phyloP scores from a whole-genome alignment of 345 rosid species.

The sweet orange (Citrus sinensis) region DNA sequence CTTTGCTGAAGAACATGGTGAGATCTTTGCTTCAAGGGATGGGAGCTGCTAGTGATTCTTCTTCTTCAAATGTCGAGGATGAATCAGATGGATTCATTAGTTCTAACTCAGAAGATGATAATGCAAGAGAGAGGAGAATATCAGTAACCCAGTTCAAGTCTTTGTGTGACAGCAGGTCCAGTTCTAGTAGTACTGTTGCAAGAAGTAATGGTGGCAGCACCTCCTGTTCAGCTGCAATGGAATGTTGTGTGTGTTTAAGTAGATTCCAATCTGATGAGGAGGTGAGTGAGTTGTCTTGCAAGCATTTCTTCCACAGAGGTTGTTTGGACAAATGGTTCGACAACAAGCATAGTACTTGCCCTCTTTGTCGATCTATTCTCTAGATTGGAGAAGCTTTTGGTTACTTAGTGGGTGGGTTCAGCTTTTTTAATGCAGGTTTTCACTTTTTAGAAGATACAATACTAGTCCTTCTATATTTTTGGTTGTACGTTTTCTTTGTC shows the following conservation, averaged over 20 bases:
- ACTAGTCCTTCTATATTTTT: neutral
- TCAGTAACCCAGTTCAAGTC: slow-evolving; percentile 53
- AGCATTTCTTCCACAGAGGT: slow-evolving; percentile 77
- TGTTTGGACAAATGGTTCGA: slow-evolving; percentile 78
- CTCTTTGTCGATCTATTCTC: slow-evolving; percentile 69
- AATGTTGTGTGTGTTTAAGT: slow-evolving; percentile 76
- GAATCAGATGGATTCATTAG: slow-evolving; percentile 17
- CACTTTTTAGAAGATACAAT: neutral
- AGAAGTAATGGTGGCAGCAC: neutral
- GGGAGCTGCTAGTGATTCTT: slow-evolving; percentile 8
- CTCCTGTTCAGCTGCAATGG: slow-evolving; percentile 7
- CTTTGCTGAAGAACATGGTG: slow-evolving; percentile 53
- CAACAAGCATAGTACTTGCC: slow-evolving; percentile 57
- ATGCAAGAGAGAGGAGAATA: slow-evolving; percentile 34
- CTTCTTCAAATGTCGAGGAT: slow-evolving; percentile 15
- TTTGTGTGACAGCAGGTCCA: slow-evolving; percentile 17
- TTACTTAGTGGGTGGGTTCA: neutral
- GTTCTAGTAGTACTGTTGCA: neutral
- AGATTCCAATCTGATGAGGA: slow-evolving; percentile 74
- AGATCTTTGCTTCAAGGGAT: slow-evolving; percentile 45
- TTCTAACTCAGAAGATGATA: slow-evolving; percentile 6
- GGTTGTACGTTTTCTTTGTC: neutral
- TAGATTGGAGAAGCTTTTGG: slow-evolving; percentile 10
- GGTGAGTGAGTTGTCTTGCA: slow-evolving; percentile 80
- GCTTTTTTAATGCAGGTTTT: neutral